Conservation (phyloP, 352 stramenopile genomes). For the Globisporangium alternatum region DNA sequence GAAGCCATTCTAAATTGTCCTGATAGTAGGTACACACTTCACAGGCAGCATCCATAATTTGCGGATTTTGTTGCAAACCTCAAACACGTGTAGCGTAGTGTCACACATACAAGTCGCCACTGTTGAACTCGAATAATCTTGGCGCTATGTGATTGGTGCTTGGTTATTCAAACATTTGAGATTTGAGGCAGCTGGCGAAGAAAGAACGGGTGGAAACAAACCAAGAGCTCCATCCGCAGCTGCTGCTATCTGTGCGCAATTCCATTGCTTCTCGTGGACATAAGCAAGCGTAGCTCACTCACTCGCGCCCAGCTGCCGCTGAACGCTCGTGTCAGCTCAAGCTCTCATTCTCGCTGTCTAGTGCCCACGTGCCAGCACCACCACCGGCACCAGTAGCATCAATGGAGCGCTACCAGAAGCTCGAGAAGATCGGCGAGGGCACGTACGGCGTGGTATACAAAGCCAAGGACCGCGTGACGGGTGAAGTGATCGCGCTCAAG, state of each 20-base stretch:
- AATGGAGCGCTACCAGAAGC: slow-evolving; percentile 93
- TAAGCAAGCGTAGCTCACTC: background rate
- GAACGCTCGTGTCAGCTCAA: background rate
- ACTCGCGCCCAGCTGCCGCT: background rate
- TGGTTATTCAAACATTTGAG: background rate
- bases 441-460: slow-evolving; percentile 99
- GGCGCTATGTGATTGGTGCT: background rate
- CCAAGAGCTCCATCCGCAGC: slow-evolving; percentile 7
- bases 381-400: background rate
- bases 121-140: background rate
- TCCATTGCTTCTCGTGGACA: slow-evolving; percentile 3
- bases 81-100: background rate
- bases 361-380: background rate
- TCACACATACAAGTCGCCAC: background rate
- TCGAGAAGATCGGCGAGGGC: slow-evolving; percentile 97
- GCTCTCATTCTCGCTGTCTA: background rate
- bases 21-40: background rate
- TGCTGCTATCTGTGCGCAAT: background rate
- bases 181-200: slow-evolving; percentile 1
- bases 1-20: background rate
- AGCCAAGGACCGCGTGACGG: slow-evolving; percentile 93
- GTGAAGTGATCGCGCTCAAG: slow-evolving; percentile 99
- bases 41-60: background rate
- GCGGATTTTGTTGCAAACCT: slow-evolving; percentile 1
- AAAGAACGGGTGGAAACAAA: slow-evolving; percentile 20